These are phyloP conservation scores for Ogataea degrootiae DNA, from an alignment of 805 yeast species.

Conservation along the genomic window DNA sequence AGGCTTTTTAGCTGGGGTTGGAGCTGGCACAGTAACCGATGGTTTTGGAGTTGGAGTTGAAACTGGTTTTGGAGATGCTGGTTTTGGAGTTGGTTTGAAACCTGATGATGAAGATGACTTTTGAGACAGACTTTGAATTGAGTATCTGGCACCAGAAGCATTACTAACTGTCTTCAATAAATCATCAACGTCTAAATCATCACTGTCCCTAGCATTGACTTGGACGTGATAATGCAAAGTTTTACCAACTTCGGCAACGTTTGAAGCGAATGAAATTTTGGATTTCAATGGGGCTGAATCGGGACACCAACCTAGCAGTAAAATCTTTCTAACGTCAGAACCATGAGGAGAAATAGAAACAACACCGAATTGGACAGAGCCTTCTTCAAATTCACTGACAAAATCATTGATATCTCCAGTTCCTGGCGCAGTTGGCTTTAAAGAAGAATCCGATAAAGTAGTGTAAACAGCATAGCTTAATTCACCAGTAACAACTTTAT, in stretches of 20 bases:
- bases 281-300: conserved; percentile 84
- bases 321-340: conserved; percentile 80
- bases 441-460: conserved; percentile 53
- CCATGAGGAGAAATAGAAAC: conserved; percentile 86
- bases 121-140: conserved; percentile 42
- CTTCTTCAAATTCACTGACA: conserved; percentile 76
- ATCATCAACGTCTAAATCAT: conserved; percentile 79
- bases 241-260: conserved; percentile 70
- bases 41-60: conserved; percentile 29
- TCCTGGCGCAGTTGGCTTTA: conserved; percentile 48
- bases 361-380: conserved; percentile 85
- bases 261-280: conserved; percentile 70
- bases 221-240: conserved; percentile 90
- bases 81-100: conserved; percentile 34
- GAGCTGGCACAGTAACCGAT: conserved; percentile 13
- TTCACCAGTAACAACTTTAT: conserved; percentile 75
- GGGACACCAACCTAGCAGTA: conserved; percentile 95
- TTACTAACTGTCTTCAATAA: conserved; percentile 72
- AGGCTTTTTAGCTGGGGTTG: conserved; percentile 19
- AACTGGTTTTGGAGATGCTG: conserved; percentile 31
- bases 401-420: conserved; percentile 71
- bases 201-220: conserved; percentile 91
- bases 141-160: conserved; percentile 95
- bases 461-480: conserved; percentile 77
- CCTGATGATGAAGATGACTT: conserved; percentile 17